Conservation (phyloP, 305 asterid genomes). For the Ajuga reptans region DNA sequence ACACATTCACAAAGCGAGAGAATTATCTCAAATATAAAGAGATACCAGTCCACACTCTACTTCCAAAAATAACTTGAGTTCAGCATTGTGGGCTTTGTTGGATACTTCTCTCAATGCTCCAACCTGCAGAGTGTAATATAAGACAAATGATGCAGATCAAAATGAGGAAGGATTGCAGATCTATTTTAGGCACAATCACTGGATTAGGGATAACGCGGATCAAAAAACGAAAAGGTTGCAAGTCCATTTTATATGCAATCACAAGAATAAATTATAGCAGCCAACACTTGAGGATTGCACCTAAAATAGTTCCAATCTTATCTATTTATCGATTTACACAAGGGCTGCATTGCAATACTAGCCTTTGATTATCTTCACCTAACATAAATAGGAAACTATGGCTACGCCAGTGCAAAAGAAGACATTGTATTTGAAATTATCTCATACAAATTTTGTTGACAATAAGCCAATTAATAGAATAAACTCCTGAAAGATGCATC, state of each 20-base stretch:
- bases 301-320: neutral
- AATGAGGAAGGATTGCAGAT: neutral
- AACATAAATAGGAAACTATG: neutral
- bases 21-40: neutral
- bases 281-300: neutral
- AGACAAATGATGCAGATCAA: neutral
- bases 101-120: constrained; percentile 55
- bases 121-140: constrained; percentile 39
- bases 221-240: neutral
- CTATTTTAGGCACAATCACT: neutral
- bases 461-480: neutral
- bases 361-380: too few relatives aligned
- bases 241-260: neutral
- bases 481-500: neutral
- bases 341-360: neutral
- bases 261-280: neutral
- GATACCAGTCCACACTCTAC: constrained; percentile 46
- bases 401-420: neutral
- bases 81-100: constrained; percentile 49
- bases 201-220: neutral
- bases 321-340: neutral
- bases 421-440: neutral
- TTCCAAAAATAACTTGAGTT: constrained; percentile 60
- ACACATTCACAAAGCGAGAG: constrained; percentile 1
- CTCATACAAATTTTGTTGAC: neutral